Conservation (phyloP, 2,329 filamentous ascomycete species). For the Botrytis cinerea region DNA sequence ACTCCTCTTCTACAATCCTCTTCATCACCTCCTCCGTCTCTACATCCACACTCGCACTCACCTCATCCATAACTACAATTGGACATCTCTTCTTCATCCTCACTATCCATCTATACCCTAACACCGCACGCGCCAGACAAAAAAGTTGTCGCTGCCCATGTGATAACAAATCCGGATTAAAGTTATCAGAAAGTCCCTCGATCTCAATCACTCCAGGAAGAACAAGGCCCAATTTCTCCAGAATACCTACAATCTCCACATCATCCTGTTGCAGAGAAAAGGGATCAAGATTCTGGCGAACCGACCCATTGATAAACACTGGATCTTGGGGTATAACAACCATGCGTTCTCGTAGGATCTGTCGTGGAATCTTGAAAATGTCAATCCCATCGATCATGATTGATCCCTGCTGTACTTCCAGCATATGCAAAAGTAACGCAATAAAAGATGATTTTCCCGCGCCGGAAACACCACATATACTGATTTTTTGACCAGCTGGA, state of each 20-base stretch:
- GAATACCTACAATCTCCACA: constrained; percentile 45
- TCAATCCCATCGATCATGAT: constrained; percentile 52
- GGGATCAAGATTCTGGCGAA: constrained; percentile 53
- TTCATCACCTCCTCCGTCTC: constrained; percentile 72
- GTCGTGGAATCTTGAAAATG: constrained; percentile 47
- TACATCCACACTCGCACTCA: constrained; percentile 43
- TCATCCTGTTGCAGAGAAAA: constrained; percentile 39
- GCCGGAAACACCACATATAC: constrained; percentile 50
- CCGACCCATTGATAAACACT: constrained; percentile 50
- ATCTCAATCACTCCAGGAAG: constrained; percentile 16
- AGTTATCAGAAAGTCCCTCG: constrained; percentile 32
- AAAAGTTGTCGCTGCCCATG: constrained; percentile 49
- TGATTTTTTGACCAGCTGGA: constrained; percentile 50
- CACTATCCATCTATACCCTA: constrained; percentile 33
- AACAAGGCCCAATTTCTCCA: constrained; percentile 47
- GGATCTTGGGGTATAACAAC: constrained; percentile 50
- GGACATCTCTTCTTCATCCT: constrained; percentile 27
- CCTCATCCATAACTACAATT: constrained; percentile 42
- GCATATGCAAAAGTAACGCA: constrained; percentile 51
- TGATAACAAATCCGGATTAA: constrained; percentile 51
- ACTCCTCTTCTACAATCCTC: constrained; percentile 78
- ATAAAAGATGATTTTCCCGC: constrained; percentile 49
- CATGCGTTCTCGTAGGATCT: constrained; percentile 47
- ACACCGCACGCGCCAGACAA: constrained; percentile 49
- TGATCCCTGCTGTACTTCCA: constrained; percentile 46